Evolutionary conservation across 768 basidiomycete species (phyloP).

Genomic region (Chalciporus sphaerocephalus): DNA sequence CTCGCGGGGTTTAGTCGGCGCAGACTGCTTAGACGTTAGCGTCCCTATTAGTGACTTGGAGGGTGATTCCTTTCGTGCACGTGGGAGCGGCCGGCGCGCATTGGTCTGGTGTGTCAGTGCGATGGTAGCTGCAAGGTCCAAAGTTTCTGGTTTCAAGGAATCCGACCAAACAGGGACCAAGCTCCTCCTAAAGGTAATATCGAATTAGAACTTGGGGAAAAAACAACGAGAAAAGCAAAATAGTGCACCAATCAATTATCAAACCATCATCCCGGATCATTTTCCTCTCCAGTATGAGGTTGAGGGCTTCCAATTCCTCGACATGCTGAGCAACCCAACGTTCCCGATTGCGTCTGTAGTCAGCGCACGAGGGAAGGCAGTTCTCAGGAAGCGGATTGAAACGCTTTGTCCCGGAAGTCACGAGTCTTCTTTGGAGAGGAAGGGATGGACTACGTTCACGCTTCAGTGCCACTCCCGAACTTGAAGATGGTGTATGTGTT

Average conservation of each 20-base stretch:
- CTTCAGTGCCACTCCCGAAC: slow-evolving; percentile 13
- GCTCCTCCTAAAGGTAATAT: slow-evolving; percentile 27
- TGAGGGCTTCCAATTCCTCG: slow-evolving; percentile 17
- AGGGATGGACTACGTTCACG: slow-evolving; percentile 20
- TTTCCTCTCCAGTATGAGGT: slow-evolving; percentile 22
- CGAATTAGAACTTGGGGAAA: slow-evolving; percentile 6
- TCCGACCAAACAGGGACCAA: slow-evolving; percentile 31
- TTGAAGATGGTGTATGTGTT: not conserved
- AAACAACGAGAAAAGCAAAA: not conserved
- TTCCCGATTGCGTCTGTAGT: slow-evolving; percentile 19
- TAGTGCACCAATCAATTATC: slow-evolving; percentile 28
- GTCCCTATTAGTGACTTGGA: not conserved
- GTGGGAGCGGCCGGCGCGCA: slow-evolving; percentile 10
- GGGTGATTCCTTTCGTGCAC: not conserved
- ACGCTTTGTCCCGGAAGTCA: slow-evolving; percentile 26
- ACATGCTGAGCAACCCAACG: slow-evolving; percentile 19
- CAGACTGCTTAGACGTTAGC: not conserved
- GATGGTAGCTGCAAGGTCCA: slow-evolving; percentile 29
- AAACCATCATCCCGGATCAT: slow-evolving; percentile 32
- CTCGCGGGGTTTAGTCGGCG: not conserved
- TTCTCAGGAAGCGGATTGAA: slow-evolving; percentile 26
- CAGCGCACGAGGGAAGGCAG: slow-evolving; percentile 19
- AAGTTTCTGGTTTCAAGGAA: slow-evolving; percentile 23
- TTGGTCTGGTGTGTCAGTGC: slow-evolving; percentile 24
- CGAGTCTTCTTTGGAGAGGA: slow-evolving; percentile 12